Conservation (phyloP, 1,284 basidiomycete species). For the Ceratobasidium sp. region DNA sequence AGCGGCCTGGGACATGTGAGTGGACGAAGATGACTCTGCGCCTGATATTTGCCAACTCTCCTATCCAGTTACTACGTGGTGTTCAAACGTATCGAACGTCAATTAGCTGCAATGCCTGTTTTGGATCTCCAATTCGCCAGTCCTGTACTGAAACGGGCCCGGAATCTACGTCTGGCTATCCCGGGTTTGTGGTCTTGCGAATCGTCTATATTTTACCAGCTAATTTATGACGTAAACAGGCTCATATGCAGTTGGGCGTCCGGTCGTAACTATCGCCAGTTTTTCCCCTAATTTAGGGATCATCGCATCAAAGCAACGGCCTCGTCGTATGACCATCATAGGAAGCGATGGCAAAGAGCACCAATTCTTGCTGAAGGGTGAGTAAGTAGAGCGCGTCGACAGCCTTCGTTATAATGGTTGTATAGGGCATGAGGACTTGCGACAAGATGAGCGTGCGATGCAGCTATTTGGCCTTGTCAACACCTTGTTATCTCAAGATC, state of each 20-base stretch:
- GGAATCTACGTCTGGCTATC: constrained; percentile 11
- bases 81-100: constrained; percentile 33
- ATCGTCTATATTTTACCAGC: not conserved
- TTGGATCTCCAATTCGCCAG: constrained; percentile 27
- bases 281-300: constrained; percentile 90
- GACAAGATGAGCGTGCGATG: constrained; percentile 99
- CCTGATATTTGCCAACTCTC: not conserved
- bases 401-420: not conserved
- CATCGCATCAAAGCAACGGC: constrained; percentile 98
- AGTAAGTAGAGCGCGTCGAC: too few relatives aligned
- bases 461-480: constrained; percentile 98
- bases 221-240: constrained; percentile 56
- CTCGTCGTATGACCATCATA: constrained; percentile 85
- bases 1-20: constrained; percentile 96
- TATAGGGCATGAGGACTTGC: constrained; percentile 94
- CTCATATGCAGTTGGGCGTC: constrained; percentile 91
- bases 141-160: constrained; percentile 21
- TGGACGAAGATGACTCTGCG: not conserved
- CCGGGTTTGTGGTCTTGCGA: not conserved
- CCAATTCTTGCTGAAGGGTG: constrained; percentile 91
- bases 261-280: constrained; percentile 82
- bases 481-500: constrained; percentile 90
- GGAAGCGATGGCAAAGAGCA: constrained; percentile 95
- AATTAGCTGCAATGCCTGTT: constrained; percentile 25
- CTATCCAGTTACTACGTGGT: constrained; percentile 18